These are phyloP conservation scores for Talaromyces liani DNA, from an alignment of 495 filamentous ascomycete genomes.

Conservation along the genomic window DNA sequence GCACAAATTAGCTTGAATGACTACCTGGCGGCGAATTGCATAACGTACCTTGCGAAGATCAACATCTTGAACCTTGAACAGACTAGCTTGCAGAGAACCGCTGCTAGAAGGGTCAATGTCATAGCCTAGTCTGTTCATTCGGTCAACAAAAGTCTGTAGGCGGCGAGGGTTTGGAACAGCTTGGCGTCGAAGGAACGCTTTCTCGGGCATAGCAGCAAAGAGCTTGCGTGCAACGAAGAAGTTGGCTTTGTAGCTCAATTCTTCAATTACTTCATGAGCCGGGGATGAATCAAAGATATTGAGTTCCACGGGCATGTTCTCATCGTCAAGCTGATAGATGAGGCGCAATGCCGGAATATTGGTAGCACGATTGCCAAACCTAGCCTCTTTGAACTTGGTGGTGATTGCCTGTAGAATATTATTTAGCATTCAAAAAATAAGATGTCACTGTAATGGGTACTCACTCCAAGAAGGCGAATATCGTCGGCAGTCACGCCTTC, in stretches of 20 bases:
- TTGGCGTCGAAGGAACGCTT: slow-evolving; percentile 86
- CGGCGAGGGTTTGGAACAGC: slow-evolving; percentile 77
- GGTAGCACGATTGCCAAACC: slow-evolving; percentile 69
- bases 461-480: slow-evolving; percentile 68
- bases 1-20: slow-evolving; percentile 10
- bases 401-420: slow-evolving; percentile 49
- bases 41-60: slow-evolving; percentile 68
- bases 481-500: slow-evolving; percentile 57
- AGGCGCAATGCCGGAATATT: slow-evolving; percentile 80
- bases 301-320: slow-evolving; percentile 91
- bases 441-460: slow-evolving; percentile 15
- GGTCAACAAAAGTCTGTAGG: slow-evolving; percentile 80
- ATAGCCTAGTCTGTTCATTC: slow-evolving; percentile 86
- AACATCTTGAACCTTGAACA: slow-evolving; percentile 81
- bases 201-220: slow-evolving; percentile 70
- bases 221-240: slow-evolving; percentile 82
- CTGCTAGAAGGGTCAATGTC: slow-evolving; percentile 85
- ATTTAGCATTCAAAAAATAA: slow-evolving; percentile 21
- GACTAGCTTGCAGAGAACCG: slow-evolving; percentile 80
- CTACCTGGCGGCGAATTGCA: neutral
- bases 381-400: slow-evolving; percentile 79
- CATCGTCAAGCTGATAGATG: slow-evolving; percentile 91
- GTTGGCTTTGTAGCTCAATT: slow-evolving; percentile 88
- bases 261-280: slow-evolving; percentile 90
- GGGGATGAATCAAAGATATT: slow-evolving; percentile 91